A percentile compares a stretch with the other conserved stretches of the same genome.
Conservation (phyloP, 352 stramenopile species). For the Thraustochytrium striatum region DNA sequence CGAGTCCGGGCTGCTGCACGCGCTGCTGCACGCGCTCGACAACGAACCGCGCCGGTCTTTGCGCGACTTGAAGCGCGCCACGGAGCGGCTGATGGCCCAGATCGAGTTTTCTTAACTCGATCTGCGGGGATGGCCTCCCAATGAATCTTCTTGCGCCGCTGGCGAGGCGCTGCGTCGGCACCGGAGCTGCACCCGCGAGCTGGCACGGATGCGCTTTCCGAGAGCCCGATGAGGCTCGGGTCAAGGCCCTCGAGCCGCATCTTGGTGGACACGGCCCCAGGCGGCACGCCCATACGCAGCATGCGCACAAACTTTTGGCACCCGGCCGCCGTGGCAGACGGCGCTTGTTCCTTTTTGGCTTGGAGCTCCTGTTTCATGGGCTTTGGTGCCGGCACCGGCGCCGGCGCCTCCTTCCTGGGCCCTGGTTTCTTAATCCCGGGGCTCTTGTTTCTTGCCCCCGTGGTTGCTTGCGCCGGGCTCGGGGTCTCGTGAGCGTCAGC, state of each 20-base stretch:
- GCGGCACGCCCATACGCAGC: constrained; percentile 70
- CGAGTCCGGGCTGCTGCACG: background rate
- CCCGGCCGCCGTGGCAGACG: background rate
- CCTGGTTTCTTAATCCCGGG: too few relatives aligned
- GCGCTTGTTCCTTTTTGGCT: background rate
- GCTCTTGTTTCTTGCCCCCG: too few relatives aligned
- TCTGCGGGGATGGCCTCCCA: constrained; percentile 76
- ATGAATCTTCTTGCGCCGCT: constrained; percentile 72
- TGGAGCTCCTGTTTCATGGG: too few relatives aligned
- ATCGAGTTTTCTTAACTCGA: constrained; percentile 61
- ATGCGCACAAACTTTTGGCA: constrained; percentile 57
- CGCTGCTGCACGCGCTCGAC: background rate
- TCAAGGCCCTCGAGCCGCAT: constrained; percentile 71
- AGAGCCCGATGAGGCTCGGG: constrained; percentile 62
- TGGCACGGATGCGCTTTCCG: background rate
- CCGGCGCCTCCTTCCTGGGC: too few relatives aligned
- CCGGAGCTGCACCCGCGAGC: background rate
- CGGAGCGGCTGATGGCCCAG: constrained; percentile 53
- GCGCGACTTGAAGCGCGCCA: constrained; percentile 75
- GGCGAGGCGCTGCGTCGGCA: background rate
- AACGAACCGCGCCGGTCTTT: constrained; percentile 60
- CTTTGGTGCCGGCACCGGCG: too few relatives aligned
- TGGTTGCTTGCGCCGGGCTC: too few relatives aligned
- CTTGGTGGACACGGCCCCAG: constrained; percentile 72
- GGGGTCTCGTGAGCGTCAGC: too few relatives aligned